Evolutionary conservation across 768 basidiomycete genomes (phyloP).

Genomic region (Pulveroboletus sp.): DNA sequence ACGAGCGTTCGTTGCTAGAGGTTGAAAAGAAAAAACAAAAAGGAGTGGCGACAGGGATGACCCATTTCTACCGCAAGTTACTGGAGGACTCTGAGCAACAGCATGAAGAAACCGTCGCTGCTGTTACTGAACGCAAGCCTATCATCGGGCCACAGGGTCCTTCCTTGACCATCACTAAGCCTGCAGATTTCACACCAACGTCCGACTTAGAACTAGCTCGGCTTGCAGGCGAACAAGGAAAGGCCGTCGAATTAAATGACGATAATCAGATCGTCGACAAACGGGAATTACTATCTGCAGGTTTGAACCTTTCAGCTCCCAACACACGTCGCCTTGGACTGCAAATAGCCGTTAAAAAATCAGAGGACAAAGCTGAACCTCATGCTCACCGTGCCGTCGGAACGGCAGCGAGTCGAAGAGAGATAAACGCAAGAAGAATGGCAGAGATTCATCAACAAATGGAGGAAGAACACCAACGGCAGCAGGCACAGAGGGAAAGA

Average conservation of each 20-base stretch:
- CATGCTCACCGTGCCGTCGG: slow-evolving; percentile 76
- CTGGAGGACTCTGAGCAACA: slow-evolving; percentile 74
- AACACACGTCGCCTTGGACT: slow-evolving; percentile 70
- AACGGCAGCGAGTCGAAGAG: slow-evolving; percentile 68
- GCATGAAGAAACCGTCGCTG: slow-evolving; percentile 85
- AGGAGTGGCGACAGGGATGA: slow-evolving; percentile 67
- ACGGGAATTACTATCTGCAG: slow-evolving; percentile 84
- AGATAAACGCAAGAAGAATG: slow-evolving; percentile 80
- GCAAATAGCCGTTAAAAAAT: slow-evolving; percentile 27
- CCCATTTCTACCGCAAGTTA: slow-evolving; percentile 76
- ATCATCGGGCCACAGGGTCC: slow-evolving; percentile 61
- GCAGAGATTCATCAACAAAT: slow-evolving; percentile 77
- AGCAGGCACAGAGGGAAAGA: slow-evolving; percentile 50
- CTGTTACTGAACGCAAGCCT: slow-evolving; percentile 48
- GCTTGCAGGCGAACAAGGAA: slow-evolving; percentile 67
- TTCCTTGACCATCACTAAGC: slow-evolving; percentile 69
- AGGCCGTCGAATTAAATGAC: slow-evolving; percentile 90
- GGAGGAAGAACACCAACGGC: slow-evolving; percentile 63
- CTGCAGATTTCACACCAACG: slow-evolving; percentile 52
- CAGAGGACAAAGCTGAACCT: slow-evolving; percentile 29
- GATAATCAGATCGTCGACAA: slow-evolving; percentile 98
- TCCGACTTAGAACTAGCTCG: slow-evolving; percentile 74
- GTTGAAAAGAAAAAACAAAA: slow-evolving; percentile 58
- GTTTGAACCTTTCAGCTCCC: slow-evolving; percentile 82
- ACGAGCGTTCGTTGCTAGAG: slow-evolving; percentile 27